Conservation (phyloP, 108 stramenopile species). For the Skeletonema tropicum region DNA sequence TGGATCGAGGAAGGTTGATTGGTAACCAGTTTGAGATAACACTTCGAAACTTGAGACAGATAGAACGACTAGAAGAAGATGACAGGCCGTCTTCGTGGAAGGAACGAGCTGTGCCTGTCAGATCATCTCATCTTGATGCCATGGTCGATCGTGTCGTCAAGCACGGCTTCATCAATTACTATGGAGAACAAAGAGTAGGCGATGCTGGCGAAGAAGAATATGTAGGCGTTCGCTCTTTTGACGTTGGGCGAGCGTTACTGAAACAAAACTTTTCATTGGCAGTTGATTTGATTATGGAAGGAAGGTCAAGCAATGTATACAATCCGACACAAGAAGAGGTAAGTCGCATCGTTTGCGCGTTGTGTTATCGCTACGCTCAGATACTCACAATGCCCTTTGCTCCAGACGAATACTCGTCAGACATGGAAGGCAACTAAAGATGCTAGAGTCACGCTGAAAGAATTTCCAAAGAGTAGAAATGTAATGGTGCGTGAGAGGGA, state of each 20-base stretch:
- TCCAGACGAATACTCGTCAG: conserved; percentile 43
- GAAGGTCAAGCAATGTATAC: conserved; percentile 49
- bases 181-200: conserved; percentile 87
- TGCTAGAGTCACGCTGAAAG: conserved; percentile 58
- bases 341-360: not conserved
- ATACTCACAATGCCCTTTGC: not conserved
- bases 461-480: conserved; percentile 54
- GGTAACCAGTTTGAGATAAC: conserved; percentile 79
- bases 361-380: not conserved
- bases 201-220: conserved; percentile 52
- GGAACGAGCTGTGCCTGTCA: conserved; percentile 54
- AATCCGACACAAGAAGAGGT: conserved; percentile 45
- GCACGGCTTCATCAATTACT: conserved; percentile 87
- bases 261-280: conserved; percentile 60
- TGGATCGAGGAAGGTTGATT: conserved; percentile 60
- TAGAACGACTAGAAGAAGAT: conserved; percentile 34
- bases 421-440: conserved; percentile 67
- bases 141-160: conserved; percentile 60
- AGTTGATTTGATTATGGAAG: conserved; percentile 78
- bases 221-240: conserved; percentile 79
- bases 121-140: conserved; percentile 48
- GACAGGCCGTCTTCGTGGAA: not conserved
- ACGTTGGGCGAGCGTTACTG: conserved; percentile 84
- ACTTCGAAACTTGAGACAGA: conserved; percentile 57
- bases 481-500: conserved; percentile 71